A percentile compares a stretch with the other conserved stretches of the same genome.
Evolutionary conservation across 768 basidiomycete species (phyloP).

Genomic region (Suillus fuscotomentosus): DNA sequence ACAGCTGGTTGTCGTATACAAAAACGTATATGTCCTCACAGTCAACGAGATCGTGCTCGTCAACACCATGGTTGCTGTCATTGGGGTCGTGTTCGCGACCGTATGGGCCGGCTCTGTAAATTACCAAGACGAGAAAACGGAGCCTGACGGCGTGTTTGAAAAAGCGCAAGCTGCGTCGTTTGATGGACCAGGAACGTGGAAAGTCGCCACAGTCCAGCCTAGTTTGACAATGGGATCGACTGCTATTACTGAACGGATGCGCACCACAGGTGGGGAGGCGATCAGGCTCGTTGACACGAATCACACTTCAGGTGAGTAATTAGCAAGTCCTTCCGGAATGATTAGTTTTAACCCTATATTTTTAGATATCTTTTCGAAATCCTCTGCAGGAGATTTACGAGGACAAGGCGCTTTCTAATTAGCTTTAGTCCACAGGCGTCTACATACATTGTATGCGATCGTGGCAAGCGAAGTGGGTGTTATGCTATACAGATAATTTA

Average conservation of each 20-base stretch:
- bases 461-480: neutral
- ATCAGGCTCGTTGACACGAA: neutral
- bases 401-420: neutral
- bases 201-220: neutral
- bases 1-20: conserved; percentile 21
- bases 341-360: neutral
- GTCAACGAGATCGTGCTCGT: conserved; percentile 14
- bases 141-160: neutral
- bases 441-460: neutral
- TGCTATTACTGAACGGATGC: neutral
- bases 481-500: neutral
- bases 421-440: neutral
- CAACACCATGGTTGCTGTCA: conserved; percentile 32
- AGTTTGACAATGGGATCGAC: neutral
- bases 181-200: conserved; percentile 1
- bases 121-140: neutral
- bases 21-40: conserved; percentile 1
- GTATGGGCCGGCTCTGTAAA: conserved; percentile 27
- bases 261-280: neutral
- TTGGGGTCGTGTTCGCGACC: conserved; percentile 37
- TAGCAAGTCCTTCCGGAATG: too few relatives aligned
- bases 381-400: neutral
- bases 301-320: neutral
- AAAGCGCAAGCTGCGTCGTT: neutral
- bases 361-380: neutral